Evolutionary conservation across 2,329 filamentous ascomycete genomes (phyloP), one percentile per base, ranked within the genome.

Genomic region (Zymoseptoria tritici): DNA sequence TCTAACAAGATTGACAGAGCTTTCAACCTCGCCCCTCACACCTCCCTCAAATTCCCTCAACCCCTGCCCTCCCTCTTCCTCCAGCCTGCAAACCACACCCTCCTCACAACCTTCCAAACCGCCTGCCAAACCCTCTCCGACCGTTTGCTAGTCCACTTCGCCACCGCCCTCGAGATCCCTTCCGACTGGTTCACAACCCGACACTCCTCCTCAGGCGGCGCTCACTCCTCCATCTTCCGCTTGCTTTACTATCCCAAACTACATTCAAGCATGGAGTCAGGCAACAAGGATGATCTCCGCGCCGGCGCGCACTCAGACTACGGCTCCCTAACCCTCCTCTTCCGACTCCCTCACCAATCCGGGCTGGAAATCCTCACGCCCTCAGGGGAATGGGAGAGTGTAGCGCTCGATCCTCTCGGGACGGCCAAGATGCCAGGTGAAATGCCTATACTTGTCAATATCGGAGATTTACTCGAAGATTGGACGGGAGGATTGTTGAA

Each of bases 271-370:
- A 20, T n/a, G 9, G 3, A 51, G 11, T 29, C 60, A 1, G 62
- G 66, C 13, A 11, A 65, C 16, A 49, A 59, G 57, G 75, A 79
- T 19, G 89, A 93, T 69, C 84, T 97, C 62, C 87, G 93, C 26
- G 93, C 93, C 6, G 94, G 93, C 59, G 91, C 93, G 0, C 93
- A 97, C 74, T 93, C 89, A 4, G 92, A 97, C 77, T 96, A 96
- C 75, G 84, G 84, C 31, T 82, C 78, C 58, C 71, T 88, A 54
- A 88, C 85, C 0, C 78, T 87, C 0, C 83, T 97, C 9, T 97
- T 99, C 79, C 91, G 94, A 66, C 83, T 92, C 1, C 84, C 84
- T 0, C 89, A 89, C 1, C 91, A 97, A 69, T 87, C 91, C 0
- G 94, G 94, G 0, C 80, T 99, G 1, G 91, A 97, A 74, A 87